Conservation (phyloP, 306 rosid species). For the Quercus aquifolioides region DNA sequence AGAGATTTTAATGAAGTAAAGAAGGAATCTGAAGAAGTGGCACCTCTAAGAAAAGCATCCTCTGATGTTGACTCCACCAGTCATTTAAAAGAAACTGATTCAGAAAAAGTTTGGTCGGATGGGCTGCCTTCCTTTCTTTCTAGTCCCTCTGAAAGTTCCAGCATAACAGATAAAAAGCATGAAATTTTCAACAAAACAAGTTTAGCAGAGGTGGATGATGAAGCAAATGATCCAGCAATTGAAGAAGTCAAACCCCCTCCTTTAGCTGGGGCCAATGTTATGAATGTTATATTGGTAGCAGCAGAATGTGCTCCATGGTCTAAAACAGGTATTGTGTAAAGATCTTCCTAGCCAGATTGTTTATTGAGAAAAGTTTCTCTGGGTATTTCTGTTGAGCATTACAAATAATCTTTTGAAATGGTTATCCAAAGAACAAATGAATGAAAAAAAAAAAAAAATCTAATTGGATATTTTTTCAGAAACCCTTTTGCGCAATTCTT, state of each 20-base stretch:
- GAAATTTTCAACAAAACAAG: conserved; percentile 22
- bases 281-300: conserved; percentile 82
- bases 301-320: conserved; percentile 95
- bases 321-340: conserved; percentile 66
- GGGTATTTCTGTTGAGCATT: neutral
- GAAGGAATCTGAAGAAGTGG: conserved; percentile 23
- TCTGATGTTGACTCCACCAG: conserved; percentile 20
- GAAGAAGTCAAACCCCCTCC: conserved; percentile 56
- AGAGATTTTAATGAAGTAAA: conserved; percentile 24
- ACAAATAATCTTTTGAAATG: neutral
- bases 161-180: conserved; percentile 22
- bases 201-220: conserved; percentile 22
- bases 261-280: conserved; percentile 83
- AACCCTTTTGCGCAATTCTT: neutral
- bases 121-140: conserved; percentile 33
- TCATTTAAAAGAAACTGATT: conserved; percentile 20
- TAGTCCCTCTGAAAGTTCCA: conserved; percentile 14
- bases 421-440: neutral
- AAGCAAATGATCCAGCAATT: conserved; percentile 13
- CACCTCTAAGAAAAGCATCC: conserved; percentile 25
- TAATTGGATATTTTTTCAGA: neutral
- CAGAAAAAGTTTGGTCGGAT: conserved; percentile 26
- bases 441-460: neutral
- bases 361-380: conserved; percentile 7
- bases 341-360: neutral